Evolutionary conservation across 1,284 basidiomycete species (phyloP), one percentile per base, ranked within the genome.

Genomic region (Tilletia walkeri): DNA sequence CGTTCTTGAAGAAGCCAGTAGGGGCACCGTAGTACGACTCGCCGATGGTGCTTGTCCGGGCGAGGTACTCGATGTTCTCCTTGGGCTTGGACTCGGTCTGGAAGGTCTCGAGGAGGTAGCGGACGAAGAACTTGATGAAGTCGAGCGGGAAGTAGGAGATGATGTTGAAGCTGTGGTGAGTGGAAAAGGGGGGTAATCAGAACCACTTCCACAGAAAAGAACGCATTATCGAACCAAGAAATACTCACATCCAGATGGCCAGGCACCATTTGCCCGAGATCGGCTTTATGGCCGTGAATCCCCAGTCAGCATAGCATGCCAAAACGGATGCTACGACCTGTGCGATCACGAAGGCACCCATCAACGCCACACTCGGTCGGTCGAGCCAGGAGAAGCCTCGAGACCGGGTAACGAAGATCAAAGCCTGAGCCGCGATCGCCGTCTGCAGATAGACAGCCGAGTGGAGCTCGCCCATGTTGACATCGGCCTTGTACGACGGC

Each of bases 311-410:
- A 86, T 90, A 97, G 45, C 88, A 93, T 69, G 95, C 94, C 78
- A 98, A 96, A 87, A 97, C 94, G 68, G 93, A 93, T 2, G 94
- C 93, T 75, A 97, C 88, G 72, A 96, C 89, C 86, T 97, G 95
- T 48, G 95, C 95, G 71, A 97, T 77, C 84, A 89, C 90, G 89
- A 98, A 98, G 53, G 95, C 95, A 76, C 86, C 85, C 87, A 98
- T 88, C 70, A 98, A 89, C 63, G 95, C 95, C 67, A 88, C 86
- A 63, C 94, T 95, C 34, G 94, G 95, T 74, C 94, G 90, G 86
- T 98, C 95, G 91, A 93, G 94, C 89, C 95, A 97, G 89, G 94
- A 98, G 88, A 93, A 95, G 38, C 92, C 89, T 85, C 97, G 95
- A 78, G 94, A 91, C 87, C 94, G 93, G 48, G 94, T 96, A 85